A percentile compares a stretch with the other conserved stretches of the same genome.
phyloP scores from a whole-genome alignment of 176 grass and related monocot species.

The Calamus simplicifolius region DNA sequence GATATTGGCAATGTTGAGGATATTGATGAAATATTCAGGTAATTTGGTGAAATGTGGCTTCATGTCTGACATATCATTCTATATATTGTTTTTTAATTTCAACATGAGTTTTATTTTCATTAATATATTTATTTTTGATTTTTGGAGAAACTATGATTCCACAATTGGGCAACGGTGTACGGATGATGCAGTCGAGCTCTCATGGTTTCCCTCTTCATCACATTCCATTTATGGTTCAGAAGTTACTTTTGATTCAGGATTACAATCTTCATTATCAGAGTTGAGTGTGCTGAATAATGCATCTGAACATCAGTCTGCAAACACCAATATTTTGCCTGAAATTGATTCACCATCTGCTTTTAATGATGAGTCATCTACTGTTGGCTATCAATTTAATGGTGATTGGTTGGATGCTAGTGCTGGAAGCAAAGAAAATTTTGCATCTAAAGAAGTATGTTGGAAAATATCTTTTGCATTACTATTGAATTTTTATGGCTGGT shows the following conservation, averaged over 20 bases:
- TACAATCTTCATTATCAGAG: slow-evolving; percentile 42
- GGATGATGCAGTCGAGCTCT: slow-evolving; percentile 45
- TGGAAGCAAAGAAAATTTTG: slow-evolving; percentile 32
- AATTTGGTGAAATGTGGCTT: slow-evolving; percentile 14
- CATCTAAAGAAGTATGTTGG: slow-evolving; percentile 33
- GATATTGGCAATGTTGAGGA: slow-evolving; percentile 87
- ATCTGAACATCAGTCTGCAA: slow-evolving; percentile 29
- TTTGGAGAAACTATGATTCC: slow-evolving; percentile 58
- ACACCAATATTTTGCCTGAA: slow-evolving; percentile 30
- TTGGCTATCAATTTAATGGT: slow-evolving; percentile 22
- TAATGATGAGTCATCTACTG: slow-evolving; percentile 29
- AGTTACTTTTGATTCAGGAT: slow-evolving; percentile 33
- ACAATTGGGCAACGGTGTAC: slow-evolving; percentile 55
- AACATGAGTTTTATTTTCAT: slow-evolving; percentile 2
- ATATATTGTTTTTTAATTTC: slow-evolving; percentile 8
- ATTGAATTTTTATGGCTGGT: slow-evolving; percentile 3
- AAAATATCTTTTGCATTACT: background rate
- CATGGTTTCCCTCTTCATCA: slow-evolving; percentile 70
- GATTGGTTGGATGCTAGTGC: slow-evolving; percentile 2
- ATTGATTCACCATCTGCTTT: slow-evolving; percentile 21
- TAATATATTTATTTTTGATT: background rate
- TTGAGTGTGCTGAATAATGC: slow-evolving; percentile 45
- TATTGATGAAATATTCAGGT: slow-evolving; percentile 91
- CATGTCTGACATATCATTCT: background rate
- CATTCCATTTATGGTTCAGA: slow-evolving; percentile 55